Conservation (phyloP, 176 grass and related monocot genomes). For the Avena eriantha region DNA sequence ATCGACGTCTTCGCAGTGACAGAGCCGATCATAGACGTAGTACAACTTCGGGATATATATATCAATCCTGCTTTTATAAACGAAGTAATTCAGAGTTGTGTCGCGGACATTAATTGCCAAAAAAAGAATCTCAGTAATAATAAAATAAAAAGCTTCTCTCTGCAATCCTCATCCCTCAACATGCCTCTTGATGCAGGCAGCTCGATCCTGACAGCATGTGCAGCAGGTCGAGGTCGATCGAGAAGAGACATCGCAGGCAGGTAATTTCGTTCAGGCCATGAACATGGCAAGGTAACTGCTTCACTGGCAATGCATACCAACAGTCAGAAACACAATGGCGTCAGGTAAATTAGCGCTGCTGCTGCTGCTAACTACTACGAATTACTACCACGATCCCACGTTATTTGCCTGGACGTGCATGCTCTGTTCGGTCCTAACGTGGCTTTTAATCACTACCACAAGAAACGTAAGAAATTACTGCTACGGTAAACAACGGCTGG, state of each 20-base stretch:
- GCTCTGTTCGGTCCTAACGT: neutral
- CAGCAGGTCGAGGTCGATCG: constrained; percentile 12
- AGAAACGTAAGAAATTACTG: constrained; percentile 15
- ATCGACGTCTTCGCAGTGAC: neutral
- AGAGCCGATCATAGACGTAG: neutral
- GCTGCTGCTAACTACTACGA: neutral
- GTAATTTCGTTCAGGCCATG: too few relatives aligned
- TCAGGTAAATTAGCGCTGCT: neutral
- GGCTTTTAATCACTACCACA: constrained; percentile 28
- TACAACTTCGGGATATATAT: neutral
- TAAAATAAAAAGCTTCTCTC: too few relatives aligned
- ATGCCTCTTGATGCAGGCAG: constrained; percentile 27
- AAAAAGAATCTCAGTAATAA: neutral
- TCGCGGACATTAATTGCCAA: neutral
- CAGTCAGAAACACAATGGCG: neutral
- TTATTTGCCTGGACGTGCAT: constrained; percentile 24
- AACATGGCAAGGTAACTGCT: too few relatives aligned
- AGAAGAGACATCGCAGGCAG: neutral
- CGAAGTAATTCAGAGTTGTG: neutral
- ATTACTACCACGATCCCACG: neutral
- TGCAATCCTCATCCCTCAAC: neutral
- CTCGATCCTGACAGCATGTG: neutral
- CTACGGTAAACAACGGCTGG: constrained; percentile 8
- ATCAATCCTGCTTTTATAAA: neutral
- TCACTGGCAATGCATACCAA: neutral